phyloP scores from a whole-genome alignment of 225 moss, liverwort and hornwort genomes.

The Bryum argenteum region DNA sequence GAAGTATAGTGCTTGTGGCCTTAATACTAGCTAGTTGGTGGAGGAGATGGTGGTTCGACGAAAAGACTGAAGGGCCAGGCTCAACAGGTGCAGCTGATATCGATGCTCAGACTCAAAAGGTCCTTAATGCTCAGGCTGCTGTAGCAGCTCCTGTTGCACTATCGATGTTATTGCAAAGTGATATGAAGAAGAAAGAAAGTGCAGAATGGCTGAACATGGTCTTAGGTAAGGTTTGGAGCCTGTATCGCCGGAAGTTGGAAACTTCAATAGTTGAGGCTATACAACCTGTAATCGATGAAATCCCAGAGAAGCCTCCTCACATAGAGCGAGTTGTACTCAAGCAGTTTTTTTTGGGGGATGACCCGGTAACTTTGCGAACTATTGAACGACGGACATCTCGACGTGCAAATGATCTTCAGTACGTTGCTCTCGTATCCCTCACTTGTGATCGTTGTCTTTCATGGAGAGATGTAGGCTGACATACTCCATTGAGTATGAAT shows the following conservation, averaged over 20 bases:
- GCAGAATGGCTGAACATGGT: constrained; percentile 99
- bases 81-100: constrained; percentile 28
- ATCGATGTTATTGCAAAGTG: constrained; percentile 76
- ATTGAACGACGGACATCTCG: constrained; percentile 97
- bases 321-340: constrained; percentile 79
- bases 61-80: constrained; percentile 27
- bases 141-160: constrained; percentile 74
- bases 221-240: constrained; percentile 89
- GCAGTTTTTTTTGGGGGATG: constrained; percentile 85
- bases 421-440: constrained; percentile 32
- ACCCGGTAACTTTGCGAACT: constrained; percentile 78
- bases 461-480: constrained; percentile 10
- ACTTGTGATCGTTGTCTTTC: constrained; percentile 21
- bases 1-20: constrained; percentile 52
- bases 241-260: constrained; percentile 83
- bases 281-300: constrained; percentile 90
- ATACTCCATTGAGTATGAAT: constrained; percentile 13
- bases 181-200: constrained; percentile 83
- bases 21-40: constrained; percentile 56
- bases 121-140: constrained; percentile 49
- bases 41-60: constrained; percentile 40
- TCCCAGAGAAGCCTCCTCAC: constrained; percentile 77
- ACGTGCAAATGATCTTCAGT: constrained; percentile 94
- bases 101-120: background rate
- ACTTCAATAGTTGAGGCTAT: constrained; percentile 59